Evolutionary conservation across 192 early-diverging fungal genomes (phyloP).

Genomic region (Umbelopsis ramanniana): DNA sequence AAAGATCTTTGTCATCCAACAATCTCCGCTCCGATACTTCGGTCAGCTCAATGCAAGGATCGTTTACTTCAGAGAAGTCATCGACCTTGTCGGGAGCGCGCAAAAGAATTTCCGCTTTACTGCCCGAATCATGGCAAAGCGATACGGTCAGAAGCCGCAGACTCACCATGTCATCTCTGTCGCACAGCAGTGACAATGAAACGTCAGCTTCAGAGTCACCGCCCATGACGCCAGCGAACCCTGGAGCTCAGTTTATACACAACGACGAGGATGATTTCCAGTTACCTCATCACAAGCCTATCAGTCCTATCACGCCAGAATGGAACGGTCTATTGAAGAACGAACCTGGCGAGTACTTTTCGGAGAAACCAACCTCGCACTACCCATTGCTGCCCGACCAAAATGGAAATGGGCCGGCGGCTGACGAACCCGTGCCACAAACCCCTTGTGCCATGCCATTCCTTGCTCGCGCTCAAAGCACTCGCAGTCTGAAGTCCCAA

Average conservation of each 20-base stretch:
- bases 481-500: background rate
- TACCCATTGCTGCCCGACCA: background rate
- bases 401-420: conserved; percentile 3
- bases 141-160: background rate
- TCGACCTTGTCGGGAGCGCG: background rate
- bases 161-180: conserved; percentile 1
- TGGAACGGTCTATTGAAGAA: background rate
- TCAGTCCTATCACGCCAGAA: background rate
- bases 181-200: conserved; percentile 24
- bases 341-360: background rate
- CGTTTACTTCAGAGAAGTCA: background rate
- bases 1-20: conserved; percentile 19
- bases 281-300: background rate
- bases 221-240: background rate
- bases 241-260: background rate
- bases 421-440: background rate
- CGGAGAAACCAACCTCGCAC: conserved; percentile 1
- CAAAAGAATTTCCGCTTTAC: background rate
- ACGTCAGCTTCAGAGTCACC: conserved; percentile 5
- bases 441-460: background rate
- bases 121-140: conserved; percentile 13
- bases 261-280: background rate
- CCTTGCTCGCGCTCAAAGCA: background rate
- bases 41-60: background rate
- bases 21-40: conserved; percentile 12